phyloP scores from a whole-genome alignment of 139 green algal genomes.

The Chlorella sorokiniana region DNA sequence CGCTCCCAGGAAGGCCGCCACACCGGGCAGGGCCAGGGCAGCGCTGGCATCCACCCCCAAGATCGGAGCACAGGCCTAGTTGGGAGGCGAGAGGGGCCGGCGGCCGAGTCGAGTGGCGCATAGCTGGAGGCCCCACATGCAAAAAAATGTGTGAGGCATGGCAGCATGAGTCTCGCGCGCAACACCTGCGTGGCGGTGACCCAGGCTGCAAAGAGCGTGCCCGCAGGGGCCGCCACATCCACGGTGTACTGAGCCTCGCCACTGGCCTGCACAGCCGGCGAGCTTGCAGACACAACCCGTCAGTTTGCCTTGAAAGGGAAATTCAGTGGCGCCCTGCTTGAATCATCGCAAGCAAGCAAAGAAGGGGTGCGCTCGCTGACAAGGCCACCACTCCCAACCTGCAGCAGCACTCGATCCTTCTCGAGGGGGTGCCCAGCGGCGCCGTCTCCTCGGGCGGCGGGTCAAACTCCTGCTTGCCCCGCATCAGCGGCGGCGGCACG shows the following conservation, averaged over 20 bases:
- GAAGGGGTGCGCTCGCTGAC: not conserved
- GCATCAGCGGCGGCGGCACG: not conserved
- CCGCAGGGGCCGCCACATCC: constrained; percentile 45
- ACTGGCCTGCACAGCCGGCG: constrained; percentile 47
- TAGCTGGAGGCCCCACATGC: too few relatives aligned
- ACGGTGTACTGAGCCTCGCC: constrained; percentile 68
- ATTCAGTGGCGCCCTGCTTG: too few relatives aligned
- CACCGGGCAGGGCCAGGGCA: constrained; percentile 40
- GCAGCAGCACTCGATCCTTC: constrained; percentile 55
- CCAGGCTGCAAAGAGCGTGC: constrained; percentile 53
- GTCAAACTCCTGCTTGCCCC: constrained; percentile 40
- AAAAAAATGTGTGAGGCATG: not conserved
- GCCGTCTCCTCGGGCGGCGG: constrained; percentile 14
- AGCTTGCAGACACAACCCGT: too few relatives aligned
- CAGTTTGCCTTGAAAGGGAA: too few relatives aligned
- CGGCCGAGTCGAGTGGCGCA: not conserved
- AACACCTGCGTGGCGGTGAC: constrained; percentile 44
- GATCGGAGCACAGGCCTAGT: constrained; percentile 43
- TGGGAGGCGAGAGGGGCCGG: too few relatives aligned
- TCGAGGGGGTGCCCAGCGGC: constrained; percentile 46
- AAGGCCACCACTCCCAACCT: constrained; percentile 35
- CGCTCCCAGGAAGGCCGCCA: constrained; percentile 46
- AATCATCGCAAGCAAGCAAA: too few relatives aligned
- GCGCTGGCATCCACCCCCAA: constrained; percentile 42
- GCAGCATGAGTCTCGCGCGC: not conserved